Evolutionary conservation across 495 filamentous ascomycete species (phyloP).

Genomic region (Melanomma pulvis-pyrius): DNA sequence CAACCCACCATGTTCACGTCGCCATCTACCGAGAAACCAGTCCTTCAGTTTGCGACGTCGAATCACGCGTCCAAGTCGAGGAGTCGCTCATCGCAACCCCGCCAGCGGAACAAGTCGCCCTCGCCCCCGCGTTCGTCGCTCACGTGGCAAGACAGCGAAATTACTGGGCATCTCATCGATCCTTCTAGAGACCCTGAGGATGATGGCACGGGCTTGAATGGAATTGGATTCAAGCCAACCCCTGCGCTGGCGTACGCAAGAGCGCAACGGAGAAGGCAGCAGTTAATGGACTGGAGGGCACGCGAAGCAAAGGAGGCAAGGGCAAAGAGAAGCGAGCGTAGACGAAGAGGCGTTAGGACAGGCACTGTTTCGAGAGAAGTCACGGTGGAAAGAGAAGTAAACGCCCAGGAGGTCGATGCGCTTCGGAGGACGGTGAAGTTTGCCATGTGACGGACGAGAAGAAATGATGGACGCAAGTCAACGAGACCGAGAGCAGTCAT

Average conservation of each 20-base stretch:
- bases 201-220: constrained; percentile 58
- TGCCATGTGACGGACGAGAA: constrained; percentile 13
- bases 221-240: constrained; percentile 89
- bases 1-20: constrained; percentile 17
- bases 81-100: constrained; percentile 1
- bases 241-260: constrained; percentile 78
- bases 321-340: constrained; percentile 66
- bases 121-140: constrained; percentile 50
- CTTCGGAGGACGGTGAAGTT: constrained; percentile 19
- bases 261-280: constrained; percentile 72
- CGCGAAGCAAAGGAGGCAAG: constrained; percentile 84
- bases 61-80: constrained; percentile 9
- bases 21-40: not conserved
- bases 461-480: not conserved
- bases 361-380: constrained; percentile 17
- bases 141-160: constrained; percentile 83
- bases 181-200: constrained; percentile 45
- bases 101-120: constrained; percentile 31
- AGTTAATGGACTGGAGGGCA: constrained; percentile 80
- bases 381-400: constrained; percentile 18
- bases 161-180: constrained; percentile 66
- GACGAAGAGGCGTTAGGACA: constrained; percentile 28
- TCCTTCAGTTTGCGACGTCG: not conserved
- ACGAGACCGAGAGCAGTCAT: not conserved
- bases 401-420: not conserved